Conservation (phyloP, 768 basidiomycete genomes). For the Termitomyces bulborhizus region DNA sequence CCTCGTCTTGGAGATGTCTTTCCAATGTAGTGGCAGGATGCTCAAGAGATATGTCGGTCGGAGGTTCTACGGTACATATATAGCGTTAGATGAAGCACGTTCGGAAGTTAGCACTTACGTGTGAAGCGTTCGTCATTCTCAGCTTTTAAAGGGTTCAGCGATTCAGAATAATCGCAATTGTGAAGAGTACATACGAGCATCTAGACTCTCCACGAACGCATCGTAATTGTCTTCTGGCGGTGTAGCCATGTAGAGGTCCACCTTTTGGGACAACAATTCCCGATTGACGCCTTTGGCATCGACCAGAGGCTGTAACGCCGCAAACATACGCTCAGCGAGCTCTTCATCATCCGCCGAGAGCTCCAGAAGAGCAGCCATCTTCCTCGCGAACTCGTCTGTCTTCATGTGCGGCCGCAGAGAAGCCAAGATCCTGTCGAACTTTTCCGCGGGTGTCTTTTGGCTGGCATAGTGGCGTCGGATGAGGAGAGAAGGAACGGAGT, state of each 20-base stretch:
- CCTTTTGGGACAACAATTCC: neutral
- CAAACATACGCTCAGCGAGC: neutral
- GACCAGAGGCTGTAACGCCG: neutral
- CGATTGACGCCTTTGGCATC: neutral
- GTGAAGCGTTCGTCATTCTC: neutral
- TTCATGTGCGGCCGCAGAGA: neutral
- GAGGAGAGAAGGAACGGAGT: neutral
- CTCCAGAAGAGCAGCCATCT: neutral
- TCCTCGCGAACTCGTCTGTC: neutral
- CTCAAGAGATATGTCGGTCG: slow-evolving; percentile 1
- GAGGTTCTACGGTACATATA: neutral
- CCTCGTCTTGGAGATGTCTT: neutral
- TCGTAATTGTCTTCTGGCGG: neutral
- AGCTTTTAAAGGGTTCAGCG: neutral
- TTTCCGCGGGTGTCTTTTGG: slow-evolving; percentile 5
- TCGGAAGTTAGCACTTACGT: neutral
- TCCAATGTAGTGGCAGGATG: neutral
- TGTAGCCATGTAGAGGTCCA: neutral
- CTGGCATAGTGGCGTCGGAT: slow-evolving; percentile 12
- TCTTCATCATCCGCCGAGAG: neutral
- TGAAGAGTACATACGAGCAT: neutral
- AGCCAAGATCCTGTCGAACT: slow-evolving; percentile 15
- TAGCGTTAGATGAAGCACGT: neutral
- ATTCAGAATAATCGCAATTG: neutral
- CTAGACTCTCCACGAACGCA: neutral